Percentiles rank a stretch among this genome's conserved stretches.
These are phyloP conservation scores for Hyaloperonospora brassicae DNA, from an alignment of 352 stramenopile genomes.

Conservation along the genomic window DNA sequence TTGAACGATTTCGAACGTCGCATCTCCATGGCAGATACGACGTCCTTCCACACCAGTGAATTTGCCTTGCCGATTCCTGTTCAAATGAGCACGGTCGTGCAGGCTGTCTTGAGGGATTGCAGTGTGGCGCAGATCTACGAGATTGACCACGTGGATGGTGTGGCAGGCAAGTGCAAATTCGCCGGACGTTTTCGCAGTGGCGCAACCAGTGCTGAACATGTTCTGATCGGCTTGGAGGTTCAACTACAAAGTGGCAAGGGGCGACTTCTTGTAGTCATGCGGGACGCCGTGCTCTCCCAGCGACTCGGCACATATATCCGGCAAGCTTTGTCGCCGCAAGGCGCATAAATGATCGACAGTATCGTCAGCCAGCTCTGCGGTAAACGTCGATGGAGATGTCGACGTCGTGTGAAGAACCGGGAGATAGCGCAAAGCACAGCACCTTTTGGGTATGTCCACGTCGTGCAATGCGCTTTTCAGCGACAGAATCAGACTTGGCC, in stretches of 20 bases:
- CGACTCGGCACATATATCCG: conserved; percentile 45
- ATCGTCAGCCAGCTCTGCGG: too few relatives aligned
- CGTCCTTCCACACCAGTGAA: conserved; percentile 51
- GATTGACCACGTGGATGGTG: conserved; percentile 59
- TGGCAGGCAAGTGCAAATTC: conserved; percentile 64
- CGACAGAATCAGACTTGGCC: too few relatives aligned
- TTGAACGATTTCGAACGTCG: conserved; percentile 65
- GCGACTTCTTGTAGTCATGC: conserved; percentile 53
- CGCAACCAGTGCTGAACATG: conserved; percentile 30
- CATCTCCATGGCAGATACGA: conserved; percentile 48
- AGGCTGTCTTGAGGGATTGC: conserved; percentile 46
- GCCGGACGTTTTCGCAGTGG: conserved; percentile 46
- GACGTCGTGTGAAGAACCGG: too few relatives aligned
- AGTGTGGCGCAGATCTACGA: conserved; percentile 70
- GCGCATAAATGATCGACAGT: background rate
- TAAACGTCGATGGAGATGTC: too few relatives aligned
- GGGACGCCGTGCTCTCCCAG: conserved; percentile 44
- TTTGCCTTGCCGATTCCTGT: conserved; percentile 43
- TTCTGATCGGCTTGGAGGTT: conserved; percentile 52
- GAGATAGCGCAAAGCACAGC: too few relatives aligned
- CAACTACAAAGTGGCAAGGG: conserved; percentile 58
- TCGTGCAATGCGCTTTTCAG: too few relatives aligned
- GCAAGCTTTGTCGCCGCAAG: conserved; percentile 30
- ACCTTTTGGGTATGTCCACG: too few relatives aligned
- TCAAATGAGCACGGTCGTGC: conserved; percentile 39